Evolutionary conservation across 805 yeast genomes (phyloP).

Genomic region (Candida bentonensis): DNA sequence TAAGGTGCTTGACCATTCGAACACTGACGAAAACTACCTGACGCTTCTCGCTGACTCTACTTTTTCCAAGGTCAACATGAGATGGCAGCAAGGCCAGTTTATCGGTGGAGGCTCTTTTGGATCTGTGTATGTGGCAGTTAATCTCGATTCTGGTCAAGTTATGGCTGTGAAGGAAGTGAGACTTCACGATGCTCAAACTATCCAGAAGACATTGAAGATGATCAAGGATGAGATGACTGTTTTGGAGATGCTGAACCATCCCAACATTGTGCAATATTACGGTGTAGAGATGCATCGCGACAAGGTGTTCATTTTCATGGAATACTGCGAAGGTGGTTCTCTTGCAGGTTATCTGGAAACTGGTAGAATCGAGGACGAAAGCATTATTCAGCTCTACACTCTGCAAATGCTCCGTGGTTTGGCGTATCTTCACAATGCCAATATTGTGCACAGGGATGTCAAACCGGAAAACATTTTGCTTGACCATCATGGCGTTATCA

Average conservation of each 20-base stretch:
- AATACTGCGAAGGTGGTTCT: conserved; percentile 92
- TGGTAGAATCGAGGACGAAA: conserved; percentile 91
- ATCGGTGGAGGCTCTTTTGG: conserved; percentile 97
- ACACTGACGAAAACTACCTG: conserved; percentile 75
- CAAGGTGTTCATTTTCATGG: conserved; percentile 92
- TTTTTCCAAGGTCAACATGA: conserved; percentile 74
- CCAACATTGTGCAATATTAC: conserved; percentile 88
- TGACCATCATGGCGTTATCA: conserved; percentile 85
- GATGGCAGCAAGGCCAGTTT: conserved; percentile 94
- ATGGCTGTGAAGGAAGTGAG: conserved; percentile 95
- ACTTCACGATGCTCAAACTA: conserved; percentile 76
- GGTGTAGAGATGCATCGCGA: conserved; percentile 98
- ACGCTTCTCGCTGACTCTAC: conserved; percentile 73
- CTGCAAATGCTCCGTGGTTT: conserved; percentile 89
- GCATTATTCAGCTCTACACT: conserved; percentile 67
- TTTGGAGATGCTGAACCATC: conserved; percentile 86
- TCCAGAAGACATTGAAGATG: conserved; percentile 70
- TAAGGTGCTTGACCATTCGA: conserved; percentile 75
- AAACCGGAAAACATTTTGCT: conserved; percentile 88
- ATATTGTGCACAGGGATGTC: conserved; percentile 92
- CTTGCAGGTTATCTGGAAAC: conserved; percentile 72
- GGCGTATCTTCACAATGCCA: conserved; percentile 86
- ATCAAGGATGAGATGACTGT: conserved; percentile 96
- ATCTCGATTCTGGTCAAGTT: conserved; percentile 87
- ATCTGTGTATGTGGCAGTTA: conserved; percentile 79